phyloP scores from a whole-genome alignment of 2,329 filamentous ascomycete genomes.

The Fusarium cicatricum region DNA sequence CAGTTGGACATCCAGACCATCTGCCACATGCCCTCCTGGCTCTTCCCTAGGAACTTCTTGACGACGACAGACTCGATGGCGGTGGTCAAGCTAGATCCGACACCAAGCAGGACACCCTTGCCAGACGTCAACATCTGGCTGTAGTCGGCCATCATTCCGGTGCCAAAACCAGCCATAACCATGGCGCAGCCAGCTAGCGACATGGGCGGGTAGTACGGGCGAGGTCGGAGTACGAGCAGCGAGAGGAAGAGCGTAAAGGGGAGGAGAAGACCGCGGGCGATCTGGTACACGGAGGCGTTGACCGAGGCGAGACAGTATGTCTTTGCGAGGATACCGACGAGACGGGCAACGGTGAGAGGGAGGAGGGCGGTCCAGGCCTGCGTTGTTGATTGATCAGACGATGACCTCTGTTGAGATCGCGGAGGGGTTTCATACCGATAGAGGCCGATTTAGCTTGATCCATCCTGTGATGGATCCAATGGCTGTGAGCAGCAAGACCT shows the following conservation, averaged over 20 bases:
- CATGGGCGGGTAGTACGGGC: slow-evolving; percentile 40
- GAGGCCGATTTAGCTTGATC: slow-evolving; percentile 35
- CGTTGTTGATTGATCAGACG: not conserved
- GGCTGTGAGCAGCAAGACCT: slow-evolving; percentile 34
- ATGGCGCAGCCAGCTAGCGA: slow-evolving; percentile 40
- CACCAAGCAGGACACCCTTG: slow-evolving; percentile 38
- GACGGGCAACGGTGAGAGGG: slow-evolving; percentile 38
- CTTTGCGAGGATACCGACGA: slow-evolving; percentile 40
- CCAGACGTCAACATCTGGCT: slow-evolving; percentile 41
- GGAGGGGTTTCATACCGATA: slow-evolving; percentile 25
- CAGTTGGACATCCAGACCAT: slow-evolving; percentile 43
- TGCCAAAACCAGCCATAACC: slow-evolving; percentile 41
- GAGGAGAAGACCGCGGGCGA: slow-evolving; percentile 38
- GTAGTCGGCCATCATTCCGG: slow-evolving; percentile 41
- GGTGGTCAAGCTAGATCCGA: slow-evolving; percentile 41
- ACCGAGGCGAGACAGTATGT: slow-evolving; percentile 42
- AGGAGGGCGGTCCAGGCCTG: slow-evolving; percentile 39
- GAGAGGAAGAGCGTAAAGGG: slow-evolving; percentile 40
- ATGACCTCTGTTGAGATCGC: not conserved
- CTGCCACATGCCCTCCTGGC: slow-evolving; percentile 41
- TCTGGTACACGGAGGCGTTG: slow-evolving; percentile 42
- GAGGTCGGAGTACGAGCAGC: slow-evolving; percentile 38
- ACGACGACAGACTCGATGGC: slow-evolving; percentile 41
- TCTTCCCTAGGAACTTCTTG: slow-evolving; percentile 40
- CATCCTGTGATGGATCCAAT: slow-evolving; percentile 39